phyloP scores from a whole-genome alignment of 1,284 basidiomycete genomes.

The Heterobasidion occidentale region DNA sequence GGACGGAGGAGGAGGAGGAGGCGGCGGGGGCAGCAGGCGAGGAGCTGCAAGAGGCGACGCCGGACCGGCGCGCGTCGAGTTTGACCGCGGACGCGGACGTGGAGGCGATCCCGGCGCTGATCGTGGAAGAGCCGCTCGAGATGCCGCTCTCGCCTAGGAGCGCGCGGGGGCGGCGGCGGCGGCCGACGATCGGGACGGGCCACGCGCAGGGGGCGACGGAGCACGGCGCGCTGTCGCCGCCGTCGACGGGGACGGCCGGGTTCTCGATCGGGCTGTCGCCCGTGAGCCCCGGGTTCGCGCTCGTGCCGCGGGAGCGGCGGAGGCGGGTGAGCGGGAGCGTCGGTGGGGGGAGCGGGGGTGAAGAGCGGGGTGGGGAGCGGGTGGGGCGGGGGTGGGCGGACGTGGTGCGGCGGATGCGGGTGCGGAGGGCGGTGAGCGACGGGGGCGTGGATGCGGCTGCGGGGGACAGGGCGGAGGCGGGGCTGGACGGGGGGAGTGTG shows the following conservation, averaged over 20 bases:
- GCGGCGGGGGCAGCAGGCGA: slow-evolving; percentile 13
- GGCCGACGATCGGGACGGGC: background rate
- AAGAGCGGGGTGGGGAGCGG: background rate
- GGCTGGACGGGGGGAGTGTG: slow-evolving; percentile 2
- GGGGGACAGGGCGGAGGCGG: too few species aligned
- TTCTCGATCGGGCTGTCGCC: slow-evolving; percentile 71
- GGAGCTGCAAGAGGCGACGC: background rate
- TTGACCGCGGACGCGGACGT: too few species aligned
- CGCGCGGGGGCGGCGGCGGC: slow-evolving; percentile 1
- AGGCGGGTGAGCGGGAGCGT: slow-evolving; percentile 31
- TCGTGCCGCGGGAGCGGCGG: slow-evolving; percentile 46
- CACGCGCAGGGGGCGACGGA: background rate
- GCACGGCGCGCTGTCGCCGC: slow-evolving; percentile 8
- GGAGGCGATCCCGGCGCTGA: background rate
- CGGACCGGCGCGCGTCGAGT: too few species aligned
- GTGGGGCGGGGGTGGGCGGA: slow-evolving; percentile 11
- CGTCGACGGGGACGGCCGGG: slow-evolving; percentile 28
- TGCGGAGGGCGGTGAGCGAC: slow-evolving; percentile 29
- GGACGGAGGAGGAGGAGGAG: slow-evolving; percentile 33
- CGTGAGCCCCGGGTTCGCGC: slow-evolving; percentile 63
- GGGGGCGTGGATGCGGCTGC: slow-evolving; percentile 29
- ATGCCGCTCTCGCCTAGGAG: background rate
- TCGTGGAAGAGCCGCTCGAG: slow-evolving; percentile 11
- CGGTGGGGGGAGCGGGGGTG: background rate
- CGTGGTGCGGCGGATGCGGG: slow-evolving; percentile 16